Base-by-base conservation (phyloP, 176 grass and related monocot genomes). In the Zizania latifolia region DNA sequence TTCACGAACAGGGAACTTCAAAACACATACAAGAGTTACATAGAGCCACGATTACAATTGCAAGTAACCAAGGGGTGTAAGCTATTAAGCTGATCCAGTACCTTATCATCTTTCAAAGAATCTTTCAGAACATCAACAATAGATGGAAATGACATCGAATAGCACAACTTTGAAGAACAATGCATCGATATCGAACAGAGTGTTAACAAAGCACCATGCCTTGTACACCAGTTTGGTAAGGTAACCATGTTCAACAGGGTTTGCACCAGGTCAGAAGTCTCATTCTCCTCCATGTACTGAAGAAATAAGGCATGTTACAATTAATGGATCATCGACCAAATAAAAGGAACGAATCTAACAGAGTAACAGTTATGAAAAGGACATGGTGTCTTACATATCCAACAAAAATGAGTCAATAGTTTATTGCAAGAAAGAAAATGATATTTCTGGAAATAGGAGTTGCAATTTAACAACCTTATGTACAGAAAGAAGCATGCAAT, bases 91-190 rank as follows among this genome's bases (percentile, higher is more conserved):
- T 84, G 43, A 54, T 72, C 14, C 72, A 70, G 55, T 92, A 99
- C 95, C 95, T 99, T 99, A 31, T 98, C 95, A 48, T 99, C 91
- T 82, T 94, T 94, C 57, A 94, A 72, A 59, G 91, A 88, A 83
- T 82, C 79, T 79, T 84, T 99, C 63, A 99, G 84, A 87, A 62
- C 58, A 78, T 88, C 79, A 77, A 88, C 68, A 63, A 94, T 39
- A 72, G 91, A 87, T 41, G 63, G 58, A 79, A 88, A 88, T 23
- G 86, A 68, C 37, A 33, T 16, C 39, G 85, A 86, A 55, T 62
- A 57, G 53, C 84, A 89, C 65, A 99, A 61, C 53, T 84, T 82
- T 59, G 89, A 87, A 78, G 91, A 85, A 68, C 81, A 75, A 80
- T 94, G 84, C 62, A 87, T 57, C 37, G 86, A 81, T 74, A 90